A percentile compares a stretch with the other conserved stretches of the same genome.
These are phyloP conservation scores for Lentinula boryana DNA, from an alignment of 768 basidiomycete species.

Conservation along the genomic window DNA sequence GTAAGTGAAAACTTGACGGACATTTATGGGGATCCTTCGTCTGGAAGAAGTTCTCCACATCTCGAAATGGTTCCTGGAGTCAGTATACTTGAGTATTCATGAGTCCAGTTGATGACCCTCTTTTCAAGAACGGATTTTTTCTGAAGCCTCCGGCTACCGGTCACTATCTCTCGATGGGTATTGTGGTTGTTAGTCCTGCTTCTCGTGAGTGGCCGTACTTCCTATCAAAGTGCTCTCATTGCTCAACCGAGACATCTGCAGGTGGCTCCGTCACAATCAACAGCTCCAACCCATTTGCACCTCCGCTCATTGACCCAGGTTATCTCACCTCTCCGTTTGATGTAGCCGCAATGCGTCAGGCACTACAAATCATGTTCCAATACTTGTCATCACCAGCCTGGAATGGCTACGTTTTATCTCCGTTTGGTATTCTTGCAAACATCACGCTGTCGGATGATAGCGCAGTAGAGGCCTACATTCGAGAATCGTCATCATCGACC, in stretches of 20 bases:
- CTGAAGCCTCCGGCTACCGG: conserved; percentile 5
- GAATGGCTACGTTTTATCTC: conserved; percentile 19
- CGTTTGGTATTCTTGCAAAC: conserved; percentile 14
- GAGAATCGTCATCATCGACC: conserved; percentile 13
- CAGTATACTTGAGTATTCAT: neutral
- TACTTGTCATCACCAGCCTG: conserved; percentile 23
- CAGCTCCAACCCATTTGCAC: conserved; percentile 18
- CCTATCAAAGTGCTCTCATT: neutral
- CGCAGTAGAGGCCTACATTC: conserved; percentile 17
- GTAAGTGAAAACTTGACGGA: conserved; percentile 15
- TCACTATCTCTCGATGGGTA: conserved; percentile 9
- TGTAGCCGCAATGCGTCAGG: conserved; percentile 20
- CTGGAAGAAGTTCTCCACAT: conserved; percentile 16
- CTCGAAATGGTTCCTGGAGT: conserved; percentile 15
- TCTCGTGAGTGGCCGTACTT: conserved; percentile 6
- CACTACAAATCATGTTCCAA: conserved; percentile 16
- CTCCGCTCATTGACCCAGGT: conserved; percentile 21
- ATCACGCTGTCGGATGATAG: conserved; percentile 12
- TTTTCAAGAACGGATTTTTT: conserved; percentile 3
- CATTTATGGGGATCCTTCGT: conserved; percentile 14
- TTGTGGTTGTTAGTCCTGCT: conserved; percentile 8
- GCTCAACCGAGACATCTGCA: neutral
- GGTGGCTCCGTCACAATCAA: conserved; percentile 23
- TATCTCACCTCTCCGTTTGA: conserved; percentile 17
- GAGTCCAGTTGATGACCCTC: no score